These are phyloP conservation scores for Hamigera avellanea DNA, from an alignment of 495 filamentous ascomycete genomes.

Conservation along the genomic window DNA sequence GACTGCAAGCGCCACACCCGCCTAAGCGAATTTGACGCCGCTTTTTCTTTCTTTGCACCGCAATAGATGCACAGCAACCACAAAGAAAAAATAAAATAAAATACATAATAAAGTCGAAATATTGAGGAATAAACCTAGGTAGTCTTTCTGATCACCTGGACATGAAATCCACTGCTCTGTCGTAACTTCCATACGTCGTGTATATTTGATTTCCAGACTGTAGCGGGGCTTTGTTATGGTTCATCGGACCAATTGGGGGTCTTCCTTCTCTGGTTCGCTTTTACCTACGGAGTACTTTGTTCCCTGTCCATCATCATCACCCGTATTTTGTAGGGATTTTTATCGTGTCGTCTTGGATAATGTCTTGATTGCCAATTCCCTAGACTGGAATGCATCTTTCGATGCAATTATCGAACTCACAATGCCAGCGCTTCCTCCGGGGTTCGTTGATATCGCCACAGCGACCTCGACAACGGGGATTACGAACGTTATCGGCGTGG, in stretches of 20 bases:
- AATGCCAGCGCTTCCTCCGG: constrained; percentile 7
- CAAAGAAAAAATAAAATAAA: too few relatives aligned
- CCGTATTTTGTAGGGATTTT: too few relatives aligned
- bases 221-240: not conserved
- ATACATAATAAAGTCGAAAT: too few relatives aligned
- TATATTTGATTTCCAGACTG: too few relatives aligned
- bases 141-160: too few relatives aligned
- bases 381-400: too few relatives aligned
- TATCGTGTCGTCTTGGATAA: too few relatives aligned
- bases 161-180: too few relatives aligned
- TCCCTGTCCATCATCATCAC: too few relatives aligned
- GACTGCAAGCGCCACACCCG: constrained; percentile 11
- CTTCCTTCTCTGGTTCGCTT: not conserved
- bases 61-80: not conserved
- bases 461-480: constrained; percentile 17
- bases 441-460: constrained; percentile 24
- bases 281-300: not conserved
- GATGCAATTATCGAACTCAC: not conserved
- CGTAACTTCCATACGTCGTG: too few relatives aligned
- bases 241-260: not conserved
- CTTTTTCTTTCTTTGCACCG: not conserved
- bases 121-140: too few relatives aligned
- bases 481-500: constrained; percentile 36
- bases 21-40: constrained; percentile 19
- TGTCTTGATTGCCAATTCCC: too few relatives aligned